Evolutionary conservation across 805 yeast species (phyloP).

Genomic region (Candida pseudoglaebosa): DNA sequence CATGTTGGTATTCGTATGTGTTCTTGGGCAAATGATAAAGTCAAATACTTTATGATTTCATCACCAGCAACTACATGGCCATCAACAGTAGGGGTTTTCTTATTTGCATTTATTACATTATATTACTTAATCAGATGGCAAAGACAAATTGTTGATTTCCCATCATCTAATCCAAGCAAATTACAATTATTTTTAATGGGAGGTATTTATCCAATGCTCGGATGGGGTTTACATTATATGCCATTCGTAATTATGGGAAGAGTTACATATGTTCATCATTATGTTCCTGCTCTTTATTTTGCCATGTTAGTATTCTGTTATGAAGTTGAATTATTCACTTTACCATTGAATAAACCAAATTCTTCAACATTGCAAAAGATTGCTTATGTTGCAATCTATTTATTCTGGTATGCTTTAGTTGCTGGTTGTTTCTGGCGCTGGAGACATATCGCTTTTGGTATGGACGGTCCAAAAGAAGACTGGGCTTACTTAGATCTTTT

Average conservation of each 20-base stretch:
- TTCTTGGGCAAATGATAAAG: conserved; percentile 55
- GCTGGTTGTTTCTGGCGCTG: conserved; percentile 40
- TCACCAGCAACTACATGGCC: conserved; percentile 72
- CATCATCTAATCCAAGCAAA: conserved; percentile 36
- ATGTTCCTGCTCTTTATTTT: conserved; percentile 91
- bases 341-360: conserved; percentile 17
- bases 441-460: conserved; percentile 39
- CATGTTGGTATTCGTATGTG: conserved; percentile 72
- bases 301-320: conserved; percentile 77
- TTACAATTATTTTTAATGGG: conserved; percentile 58
- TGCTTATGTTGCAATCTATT: conserved; percentile 21
- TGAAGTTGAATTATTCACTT: conserved; percentile 47
- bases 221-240: conserved; percentile 84
- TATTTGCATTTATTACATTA: conserved; percentile 46
- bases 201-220: conserved; percentile 80
- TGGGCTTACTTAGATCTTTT: conserved; percentile 38
- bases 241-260: conserved; percentile 94
- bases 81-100: conserved; percentile 56
- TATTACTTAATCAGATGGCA: conserved; percentile 55
- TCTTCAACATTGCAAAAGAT: conserved; percentile 14
- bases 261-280: conserved; percentile 95
- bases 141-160: conserved; percentile 61
- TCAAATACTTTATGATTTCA: conserved; percentile 64
- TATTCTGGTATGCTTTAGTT: conserved; percentile 28
- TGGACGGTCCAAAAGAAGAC: conserved; percentile 41